Base-by-base conservation (phyloP, 768 basidiomycete species). In the Amyloporia xantha region DNA sequence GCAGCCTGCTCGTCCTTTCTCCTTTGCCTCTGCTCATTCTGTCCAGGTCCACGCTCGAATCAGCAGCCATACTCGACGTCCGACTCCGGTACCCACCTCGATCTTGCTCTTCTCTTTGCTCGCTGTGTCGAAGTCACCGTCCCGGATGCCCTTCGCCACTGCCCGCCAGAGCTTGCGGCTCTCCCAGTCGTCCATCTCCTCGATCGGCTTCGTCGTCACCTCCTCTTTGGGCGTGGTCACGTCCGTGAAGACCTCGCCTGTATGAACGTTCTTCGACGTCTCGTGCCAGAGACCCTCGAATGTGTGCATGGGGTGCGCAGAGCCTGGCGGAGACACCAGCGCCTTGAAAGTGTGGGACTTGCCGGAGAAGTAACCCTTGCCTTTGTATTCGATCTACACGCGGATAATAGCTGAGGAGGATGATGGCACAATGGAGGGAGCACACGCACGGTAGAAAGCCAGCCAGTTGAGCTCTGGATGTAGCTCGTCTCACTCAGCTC, bases 321-420 rank as follows among this genome's bases (percentile, higher is more conserved):
- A 61, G 44, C 60, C 70, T 36, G 78, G 72, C 10, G 78, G 78
- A 0, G 75, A 63, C n/a, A 91, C 64, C 1, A 74, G 74, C 9
- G 95, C 91, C 66, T 92, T 94, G 79, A 93, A 96, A 2, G 82
- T 73, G 70, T 99, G 95, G 3, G 90, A 81, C 65, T 92, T 94
- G 48, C 95, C 94, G 28, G 82, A 79, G 64, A 97, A 91, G 71
- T 94, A 98, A 23, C 94, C 95, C 62, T 91, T 91, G 66, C 94
- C 95, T 63, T 92, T 91, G 76, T 95, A 98, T 56, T 95, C 91
- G 65, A 97, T 84, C 64, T 64, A 41, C 13, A 21, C 12, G 6
- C 2, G 17, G 1, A 23, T 30, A 9, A 21, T 20, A 35, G 2
- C 4, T 2, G 20, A 44, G 17, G 1, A 10, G 30, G 9, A 15